Conservation (phyloP, 495 filamentous ascomycete genomes). For the Xylaria acuta region DNA sequence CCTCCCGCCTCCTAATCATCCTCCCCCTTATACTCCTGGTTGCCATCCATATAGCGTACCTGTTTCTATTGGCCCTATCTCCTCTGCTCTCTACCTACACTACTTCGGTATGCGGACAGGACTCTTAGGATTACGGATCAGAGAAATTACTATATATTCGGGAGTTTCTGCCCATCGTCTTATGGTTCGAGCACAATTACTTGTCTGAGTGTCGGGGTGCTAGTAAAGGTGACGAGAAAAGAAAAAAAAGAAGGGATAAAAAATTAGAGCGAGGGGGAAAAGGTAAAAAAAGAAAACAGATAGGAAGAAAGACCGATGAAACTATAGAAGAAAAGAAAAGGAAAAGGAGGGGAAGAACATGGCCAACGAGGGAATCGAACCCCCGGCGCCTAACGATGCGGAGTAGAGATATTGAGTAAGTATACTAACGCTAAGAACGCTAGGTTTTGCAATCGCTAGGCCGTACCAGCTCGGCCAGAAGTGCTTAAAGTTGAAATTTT, state of each 20-base stretch:
- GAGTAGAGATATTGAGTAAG: constrained; percentile 6
- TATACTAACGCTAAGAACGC: constrained; percentile 1
- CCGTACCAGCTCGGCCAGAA: background rate
- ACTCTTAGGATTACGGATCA: too few species aligned
- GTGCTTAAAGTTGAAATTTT: background rate
- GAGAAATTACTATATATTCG: too few species aligned
- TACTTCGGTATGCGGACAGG: too few species aligned
- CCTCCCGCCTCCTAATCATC: too few species aligned
- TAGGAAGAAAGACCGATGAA: too few species aligned
- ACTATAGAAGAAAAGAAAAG: background rate
- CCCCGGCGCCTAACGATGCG: constrained; percentile 3
- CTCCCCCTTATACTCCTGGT: too few species aligned
- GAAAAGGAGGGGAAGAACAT: background rate
- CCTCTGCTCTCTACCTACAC: too few species aligned
- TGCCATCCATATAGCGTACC: too few species aligned
- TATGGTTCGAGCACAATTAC: background rate
- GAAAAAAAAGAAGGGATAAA: background rate
- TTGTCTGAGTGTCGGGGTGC: background rate
- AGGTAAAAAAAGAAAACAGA: too few species aligned
- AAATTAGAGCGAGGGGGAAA: background rate
- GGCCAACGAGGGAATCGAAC: constrained; percentile 3
- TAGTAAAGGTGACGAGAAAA: background rate
- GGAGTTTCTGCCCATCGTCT: too few species aligned
- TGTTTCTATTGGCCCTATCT: too few species aligned
- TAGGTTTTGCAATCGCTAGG: background rate